These are phyloP conservation scores for Panus rudis DNA, from an alignment of 768 basidiomycete species.

Conservation along the genomic window DNA sequence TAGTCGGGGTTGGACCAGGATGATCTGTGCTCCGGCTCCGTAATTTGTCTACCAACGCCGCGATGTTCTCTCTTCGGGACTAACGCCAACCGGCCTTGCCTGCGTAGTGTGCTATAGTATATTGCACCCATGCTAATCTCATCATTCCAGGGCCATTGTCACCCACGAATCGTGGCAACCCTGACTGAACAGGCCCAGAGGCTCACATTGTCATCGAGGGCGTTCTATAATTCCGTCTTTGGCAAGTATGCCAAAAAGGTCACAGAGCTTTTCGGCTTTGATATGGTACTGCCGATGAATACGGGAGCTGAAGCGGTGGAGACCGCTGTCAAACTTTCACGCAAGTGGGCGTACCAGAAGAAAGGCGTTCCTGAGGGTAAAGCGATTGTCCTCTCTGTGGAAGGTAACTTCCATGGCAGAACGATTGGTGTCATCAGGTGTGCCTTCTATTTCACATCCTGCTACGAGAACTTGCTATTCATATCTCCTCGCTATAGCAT, in stretches of 20 bases:
- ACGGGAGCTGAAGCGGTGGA: conserved; percentile 98
- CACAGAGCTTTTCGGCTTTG: conserved; percentile 81
- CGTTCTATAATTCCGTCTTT: conserved; percentile 92
- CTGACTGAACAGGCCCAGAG: conserved; percentile 80
- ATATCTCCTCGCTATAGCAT: conserved; percentile 56
- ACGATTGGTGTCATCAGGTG: conserved; percentile 82
- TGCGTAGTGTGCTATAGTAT: neutral
- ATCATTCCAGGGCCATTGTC: conserved; percentile 70
- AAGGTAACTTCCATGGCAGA: conserved; percentile 93
- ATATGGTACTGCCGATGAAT: conserved; percentile 98
- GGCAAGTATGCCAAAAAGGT: conserved; percentile 85
- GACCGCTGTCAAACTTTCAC: conserved; percentile 89
- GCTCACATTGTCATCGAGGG: conserved; percentile 90
- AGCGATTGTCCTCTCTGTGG: conserved; percentile 80
- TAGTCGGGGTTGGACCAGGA: too few relatives aligned
- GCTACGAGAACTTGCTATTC: too few relatives aligned
- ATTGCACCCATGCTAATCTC: neutral
- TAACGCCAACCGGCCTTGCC: neutral
- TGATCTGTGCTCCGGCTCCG: too few relatives aligned
- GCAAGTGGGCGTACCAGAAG: conserved; percentile 94
- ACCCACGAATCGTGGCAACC: conserved; percentile 78
- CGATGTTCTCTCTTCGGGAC: neutral
- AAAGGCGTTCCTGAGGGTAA: conserved; percentile 77
- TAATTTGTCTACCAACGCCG: too few relatives aligned
- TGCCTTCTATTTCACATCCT: conserved; percentile 6